Evolutionary conservation across 2,329 filamentous ascomycete species (phyloP).

Genomic region (Monosporascus ibericus): DNA sequence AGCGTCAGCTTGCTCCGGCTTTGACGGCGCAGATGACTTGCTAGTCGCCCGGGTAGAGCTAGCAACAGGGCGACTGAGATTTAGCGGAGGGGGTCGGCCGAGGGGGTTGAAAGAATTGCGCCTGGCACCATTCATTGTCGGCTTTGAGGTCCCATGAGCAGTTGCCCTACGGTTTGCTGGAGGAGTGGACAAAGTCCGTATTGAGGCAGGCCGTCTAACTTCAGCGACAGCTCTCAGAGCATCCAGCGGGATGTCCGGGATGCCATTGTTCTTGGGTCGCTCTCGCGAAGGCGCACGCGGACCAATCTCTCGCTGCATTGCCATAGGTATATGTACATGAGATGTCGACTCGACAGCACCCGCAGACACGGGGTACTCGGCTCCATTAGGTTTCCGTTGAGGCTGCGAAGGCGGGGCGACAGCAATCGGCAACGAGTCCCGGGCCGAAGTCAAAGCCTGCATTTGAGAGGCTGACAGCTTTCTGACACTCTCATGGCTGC

Average conservation of each 20-base stretch:
- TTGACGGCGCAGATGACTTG: slow-evolving; percentile 11
- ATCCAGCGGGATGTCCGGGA: not conserved
- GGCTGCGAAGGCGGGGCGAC: slow-evolving; percentile 25
- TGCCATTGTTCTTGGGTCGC: slow-evolving; percentile 17
- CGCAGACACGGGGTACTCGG: slow-evolving; percentile 31
- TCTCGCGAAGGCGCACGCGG: slow-evolving; percentile 7
- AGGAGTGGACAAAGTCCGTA: slow-evolving; percentile 47
- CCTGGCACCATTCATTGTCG: slow-evolving; percentile 29
- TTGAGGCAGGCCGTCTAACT: slow-evolving; percentile 28
- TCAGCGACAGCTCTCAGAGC: slow-evolving; percentile 18
- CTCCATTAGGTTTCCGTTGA: slow-evolving; percentile 25
- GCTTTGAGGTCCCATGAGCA: slow-evolving; percentile 22
- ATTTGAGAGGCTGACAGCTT: slow-evolving; percentile 54
- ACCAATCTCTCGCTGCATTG: slow-evolving; percentile 25
- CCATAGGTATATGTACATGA: slow-evolving; percentile 24
- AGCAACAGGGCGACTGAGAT: slow-evolving; percentile 29
- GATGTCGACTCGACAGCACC: slow-evolving; percentile 27
- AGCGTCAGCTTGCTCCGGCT: slow-evolving; percentile 21
- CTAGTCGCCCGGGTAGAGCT: slow-evolving; percentile 1
- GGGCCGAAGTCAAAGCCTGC: slow-evolving; percentile 49
- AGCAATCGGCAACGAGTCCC: slow-evolving; percentile 53
- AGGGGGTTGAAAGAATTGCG: slow-evolving; percentile 46
- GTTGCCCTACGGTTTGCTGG: slow-evolving; percentile 37
- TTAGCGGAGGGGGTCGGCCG: slow-evolving; percentile 36
- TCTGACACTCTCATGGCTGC: slow-evolving; percentile 39